Percentiles rank a stretch among this genome's conserved stretches.
Evolutionary conservation across 257 asterid species (phyloP).

Genomic region (Primulina tabacum): DNA sequence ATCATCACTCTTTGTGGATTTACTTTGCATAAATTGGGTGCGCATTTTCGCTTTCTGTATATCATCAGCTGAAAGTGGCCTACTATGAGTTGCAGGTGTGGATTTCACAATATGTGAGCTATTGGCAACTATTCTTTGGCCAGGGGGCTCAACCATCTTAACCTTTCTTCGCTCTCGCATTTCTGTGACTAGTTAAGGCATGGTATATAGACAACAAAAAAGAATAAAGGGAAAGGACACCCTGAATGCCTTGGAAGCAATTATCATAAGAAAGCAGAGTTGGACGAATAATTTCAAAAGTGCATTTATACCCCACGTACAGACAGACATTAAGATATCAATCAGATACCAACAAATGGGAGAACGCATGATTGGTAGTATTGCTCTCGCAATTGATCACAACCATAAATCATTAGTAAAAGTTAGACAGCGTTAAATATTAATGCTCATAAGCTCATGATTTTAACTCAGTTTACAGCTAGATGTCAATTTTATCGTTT

Average conservation of each 20-base stretch:
- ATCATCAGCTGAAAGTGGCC: conserved; percentile 99
- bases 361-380: not conserved
- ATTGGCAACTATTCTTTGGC: conserved; percentile 62
- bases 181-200: conserved; percentile 68
- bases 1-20: conserved; percentile 55
- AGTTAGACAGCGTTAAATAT: not conserved
- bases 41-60: conserved; percentile 99
- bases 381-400: not conserved
- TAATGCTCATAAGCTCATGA: not conserved
- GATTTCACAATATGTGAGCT: conserved; percentile 61
- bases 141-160: conserved; percentile 88
- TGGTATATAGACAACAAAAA: conserved; percentile 25
- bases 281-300: conserved; percentile 8
- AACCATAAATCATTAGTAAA: not conserved
- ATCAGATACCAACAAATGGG: not conserved
- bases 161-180: conserved; percentile 80
- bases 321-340: conserved; percentile 15
- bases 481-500: too few relatives aligned
- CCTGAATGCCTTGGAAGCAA: not conserved
- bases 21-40: conserved; percentile 77
- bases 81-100: conserved; percentile 58
- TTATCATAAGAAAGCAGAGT: not conserved
- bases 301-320: not conserved
- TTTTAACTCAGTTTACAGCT: not conserved
- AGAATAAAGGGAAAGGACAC: conserved; percentile 7